Evolutionary conservation across 805 yeast species (phyloP).

Genomic region (Torulaspora microellipsoides): DNA sequence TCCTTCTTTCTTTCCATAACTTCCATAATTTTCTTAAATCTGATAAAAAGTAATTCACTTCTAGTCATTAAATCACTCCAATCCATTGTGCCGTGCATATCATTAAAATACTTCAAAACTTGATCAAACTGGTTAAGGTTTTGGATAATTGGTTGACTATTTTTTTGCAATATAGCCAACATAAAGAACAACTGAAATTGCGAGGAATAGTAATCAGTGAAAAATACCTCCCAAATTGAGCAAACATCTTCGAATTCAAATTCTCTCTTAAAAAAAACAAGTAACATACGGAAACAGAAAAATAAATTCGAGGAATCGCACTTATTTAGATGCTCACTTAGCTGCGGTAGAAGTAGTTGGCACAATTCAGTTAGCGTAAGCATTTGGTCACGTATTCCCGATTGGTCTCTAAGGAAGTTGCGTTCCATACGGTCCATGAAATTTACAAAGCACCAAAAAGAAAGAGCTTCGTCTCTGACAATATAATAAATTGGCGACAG

Average conservation of each 20-base stretch:
- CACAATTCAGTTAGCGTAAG: constrained; percentile 73
- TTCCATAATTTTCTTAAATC: constrained; percentile 74
- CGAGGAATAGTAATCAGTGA: constrained; percentile 82
- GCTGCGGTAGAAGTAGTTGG: constrained; percentile 84
- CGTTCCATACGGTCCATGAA: constrained; percentile 96
- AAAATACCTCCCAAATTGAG: constrained; percentile 85
- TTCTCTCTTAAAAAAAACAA: constrained; percentile 95
- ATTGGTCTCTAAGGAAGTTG: constrained; percentile 84
- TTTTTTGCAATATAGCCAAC: constrained; percentile 81
- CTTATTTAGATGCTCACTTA: constrained; percentile 75
- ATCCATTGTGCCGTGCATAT: constrained; percentile 70
- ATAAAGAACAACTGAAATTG: constrained; percentile 88
- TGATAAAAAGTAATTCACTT: constrained; percentile 75
- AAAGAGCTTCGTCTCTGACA: constrained; percentile 62
- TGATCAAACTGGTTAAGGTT: constrained; percentile 82
- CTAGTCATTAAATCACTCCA: constrained; percentile 75
- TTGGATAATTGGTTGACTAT: constrained; percentile 70
- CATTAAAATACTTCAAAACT: constrained; percentile 88
- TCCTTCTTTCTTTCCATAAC: constrained; percentile 59
- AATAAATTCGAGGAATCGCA: constrained; percentile 89
- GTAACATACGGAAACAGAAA: constrained; percentile 89
- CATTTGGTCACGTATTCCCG: constrained; percentile 91
- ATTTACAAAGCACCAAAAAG: constrained; percentile 84
- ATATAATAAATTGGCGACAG: constrained; percentile 76
- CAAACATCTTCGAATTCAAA: constrained; percentile 73